phyloP scores from a whole-genome alignment of 2,329 filamentous ascomycete species.

The Clarireedia monteithiana region DNA sequence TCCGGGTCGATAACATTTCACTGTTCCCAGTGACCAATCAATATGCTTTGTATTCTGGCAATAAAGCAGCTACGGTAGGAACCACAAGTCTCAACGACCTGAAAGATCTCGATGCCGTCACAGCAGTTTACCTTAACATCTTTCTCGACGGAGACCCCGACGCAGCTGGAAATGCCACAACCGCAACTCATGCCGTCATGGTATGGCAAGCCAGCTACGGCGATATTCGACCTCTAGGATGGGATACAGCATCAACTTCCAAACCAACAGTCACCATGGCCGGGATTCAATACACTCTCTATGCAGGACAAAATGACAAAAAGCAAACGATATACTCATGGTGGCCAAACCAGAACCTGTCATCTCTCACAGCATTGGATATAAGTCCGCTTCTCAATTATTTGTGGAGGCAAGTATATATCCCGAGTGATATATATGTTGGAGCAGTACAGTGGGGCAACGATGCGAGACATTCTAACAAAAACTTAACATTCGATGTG shows the following conservation, averaged over 20 bases:
- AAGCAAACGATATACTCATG: slow-evolving; percentile 2
- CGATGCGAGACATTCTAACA: background rate
- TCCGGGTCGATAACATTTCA: background rate
- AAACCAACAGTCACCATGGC: background rate
- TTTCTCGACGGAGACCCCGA: background rate
- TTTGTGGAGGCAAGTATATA: background rate
- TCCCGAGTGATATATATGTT: background rate
- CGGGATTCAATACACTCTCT: background rate
- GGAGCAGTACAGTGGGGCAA: slow-evolving; percentile 3
- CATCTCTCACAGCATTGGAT: background rate
- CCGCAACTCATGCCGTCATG: background rate
- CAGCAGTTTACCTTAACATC: background rate
- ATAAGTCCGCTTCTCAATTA: background rate
- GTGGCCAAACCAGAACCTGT: background rate
- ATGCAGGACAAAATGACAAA: background rate
- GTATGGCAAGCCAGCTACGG: slow-evolving; percentile 3
- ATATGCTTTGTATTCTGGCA: background rate
- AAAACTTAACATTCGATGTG: background rate
- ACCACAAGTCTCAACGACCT: background rate
- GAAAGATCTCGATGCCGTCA: background rate
- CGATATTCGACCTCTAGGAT: background rate
- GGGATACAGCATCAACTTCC: background rate
- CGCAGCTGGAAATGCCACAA: background rate
- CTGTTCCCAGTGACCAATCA: background rate
- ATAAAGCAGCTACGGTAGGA: background rate